These are phyloP conservation scores for Plasmopara halstedii DNA, from an alignment of 352 stramenopile genomes.

Conservation along the genomic window DNA sequence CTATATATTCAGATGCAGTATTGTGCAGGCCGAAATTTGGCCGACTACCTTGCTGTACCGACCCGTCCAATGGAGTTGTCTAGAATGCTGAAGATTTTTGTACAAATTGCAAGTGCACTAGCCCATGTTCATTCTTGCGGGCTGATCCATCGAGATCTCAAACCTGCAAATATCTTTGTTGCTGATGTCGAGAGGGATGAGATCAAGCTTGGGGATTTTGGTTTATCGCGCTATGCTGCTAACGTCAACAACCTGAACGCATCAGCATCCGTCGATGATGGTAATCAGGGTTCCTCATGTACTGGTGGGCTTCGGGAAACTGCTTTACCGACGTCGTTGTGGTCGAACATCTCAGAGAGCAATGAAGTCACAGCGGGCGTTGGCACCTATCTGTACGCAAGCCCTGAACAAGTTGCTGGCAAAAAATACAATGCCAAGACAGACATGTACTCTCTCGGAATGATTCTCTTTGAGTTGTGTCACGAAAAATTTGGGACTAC, in stretches of 20 bases:
- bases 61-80: slow-evolving; percentile 64
- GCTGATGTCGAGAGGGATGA: slow-evolving; percentile 74
- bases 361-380: slow-evolving; percentile 82
- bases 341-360: slow-evolving; percentile 68
- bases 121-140: slow-evolving; percentile 87
- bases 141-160: slow-evolving; percentile 89
- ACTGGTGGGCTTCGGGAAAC: slow-evolving; percentile 20
- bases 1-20: slow-evolving; percentile 93
- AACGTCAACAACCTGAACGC: slow-evolving; percentile 72
- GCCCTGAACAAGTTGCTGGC: slow-evolving; percentile 83
- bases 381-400: slow-evolving; percentile 88
- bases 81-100: slow-evolving; percentile 80
- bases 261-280: slow-evolving; percentile 28
- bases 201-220: slow-evolving; percentile 89
- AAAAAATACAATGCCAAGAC: slow-evolving; percentile 90
- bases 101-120: slow-evolving; percentile 85
- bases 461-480: slow-evolving; percentile 90
- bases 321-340: slow-evolving; percentile 42
- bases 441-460: slow-evolving; percentile 86
- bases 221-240: slow-evolving; percentile 74
- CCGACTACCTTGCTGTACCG: slow-evolving; percentile 69
- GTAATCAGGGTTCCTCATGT: slow-evolving; percentile 13
- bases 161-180: slow-evolving; percentile 90
- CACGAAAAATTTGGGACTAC: slow-evolving; percentile 84
- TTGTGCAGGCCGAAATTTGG: slow-evolving; percentile 80